Base-by-base conservation (phyloP, 192 early-diverging fungal species). In the Pilobolus umbonatus region DNA sequence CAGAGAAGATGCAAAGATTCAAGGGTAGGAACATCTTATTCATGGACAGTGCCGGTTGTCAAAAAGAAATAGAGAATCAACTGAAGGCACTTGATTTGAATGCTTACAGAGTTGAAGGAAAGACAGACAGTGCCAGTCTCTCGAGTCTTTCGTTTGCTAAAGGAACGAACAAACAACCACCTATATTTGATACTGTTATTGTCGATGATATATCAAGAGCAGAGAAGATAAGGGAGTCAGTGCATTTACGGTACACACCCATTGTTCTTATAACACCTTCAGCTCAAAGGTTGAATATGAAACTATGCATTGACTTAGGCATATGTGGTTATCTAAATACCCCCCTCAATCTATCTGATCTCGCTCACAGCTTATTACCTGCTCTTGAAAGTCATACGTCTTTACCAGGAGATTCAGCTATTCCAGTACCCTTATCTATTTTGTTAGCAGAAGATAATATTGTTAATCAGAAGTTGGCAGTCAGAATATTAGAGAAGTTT, bases 371-470 rank as follows among this genome's bases (percentile, higher is more conserved):
- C 21, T 65, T 90, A 0, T 42, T 88, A 32, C 88, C 88, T 2
- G 83, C 83, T 2, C 73, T 89, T 31, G 86, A 89, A 67, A 78
- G 69, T 12, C 77, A 80, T 48, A 74, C 83, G 15, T 62, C 78
- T 11, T 61, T 85, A 15, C 75, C 85, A 4, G 76, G 75, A 22
- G 75, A 84, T 61, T 69, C 73, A 21, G 72, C 72, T 54, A 75
- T 82, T 60, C 72, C 82, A 22, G 77, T 74, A 21, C 80, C 79
- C 12, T 28, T 62, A 14, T 28, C 39, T 0, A 87, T 94, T 63
- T 67, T 94, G 39, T 68, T 92, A 26, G 90, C 86, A 2, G 92
- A 92, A 67, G 92, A 92, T 56, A 92, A 94, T 54, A 74, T 85
- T 35, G 85, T 94, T 38, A 94, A 94, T 68, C 91, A 90, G 63